Percentiles rank a stretch among this genome's conserved stretches.
Conservation (phyloP, 495 filamentous ascomycete genomes). For the Schizothecium vesticola region DNA sequence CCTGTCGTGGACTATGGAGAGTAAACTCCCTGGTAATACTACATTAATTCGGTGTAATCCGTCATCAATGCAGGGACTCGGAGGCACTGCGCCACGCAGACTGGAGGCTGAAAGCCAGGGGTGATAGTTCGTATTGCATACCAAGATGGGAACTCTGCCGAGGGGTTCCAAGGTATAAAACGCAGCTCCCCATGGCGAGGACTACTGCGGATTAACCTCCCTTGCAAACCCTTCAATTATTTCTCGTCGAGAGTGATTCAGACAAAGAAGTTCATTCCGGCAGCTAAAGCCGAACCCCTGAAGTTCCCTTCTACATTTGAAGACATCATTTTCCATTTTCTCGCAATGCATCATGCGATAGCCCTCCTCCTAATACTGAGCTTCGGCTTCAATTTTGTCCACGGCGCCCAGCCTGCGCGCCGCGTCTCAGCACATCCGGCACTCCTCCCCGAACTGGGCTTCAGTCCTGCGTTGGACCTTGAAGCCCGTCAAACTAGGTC, state of each 20-base stretch:
- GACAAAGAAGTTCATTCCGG: no score
- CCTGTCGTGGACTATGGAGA: neutral
- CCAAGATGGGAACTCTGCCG: no score
- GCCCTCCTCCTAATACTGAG: neutral
- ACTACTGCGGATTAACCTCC: no score
- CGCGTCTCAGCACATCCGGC: neutral
- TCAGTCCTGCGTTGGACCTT: no score
- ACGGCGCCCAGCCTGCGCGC: neutral
- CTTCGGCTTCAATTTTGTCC: neutral
- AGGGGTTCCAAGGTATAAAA: no score
- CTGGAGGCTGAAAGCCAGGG: neutral
- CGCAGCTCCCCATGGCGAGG: no score
- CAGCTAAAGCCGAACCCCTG: neutral
- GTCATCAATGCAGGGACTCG: neutral
- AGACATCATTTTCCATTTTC: neutral
- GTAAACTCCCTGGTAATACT: neutral
- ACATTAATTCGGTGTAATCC: no score
- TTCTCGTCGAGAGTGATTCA: no score
- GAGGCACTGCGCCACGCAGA: neutral
- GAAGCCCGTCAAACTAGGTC: neutral
- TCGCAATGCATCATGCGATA: neutral
- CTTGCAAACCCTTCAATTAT: no score
- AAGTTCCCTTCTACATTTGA: neutral
- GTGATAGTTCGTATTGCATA: no score
- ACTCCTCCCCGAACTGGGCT: neutral